A percentile compares a stretch with the other conserved stretches of the same genome.
Evolutionary conservation across 306 rosid species (phyloP).

Genomic region (Fragaria nilgerrensis): DNA sequence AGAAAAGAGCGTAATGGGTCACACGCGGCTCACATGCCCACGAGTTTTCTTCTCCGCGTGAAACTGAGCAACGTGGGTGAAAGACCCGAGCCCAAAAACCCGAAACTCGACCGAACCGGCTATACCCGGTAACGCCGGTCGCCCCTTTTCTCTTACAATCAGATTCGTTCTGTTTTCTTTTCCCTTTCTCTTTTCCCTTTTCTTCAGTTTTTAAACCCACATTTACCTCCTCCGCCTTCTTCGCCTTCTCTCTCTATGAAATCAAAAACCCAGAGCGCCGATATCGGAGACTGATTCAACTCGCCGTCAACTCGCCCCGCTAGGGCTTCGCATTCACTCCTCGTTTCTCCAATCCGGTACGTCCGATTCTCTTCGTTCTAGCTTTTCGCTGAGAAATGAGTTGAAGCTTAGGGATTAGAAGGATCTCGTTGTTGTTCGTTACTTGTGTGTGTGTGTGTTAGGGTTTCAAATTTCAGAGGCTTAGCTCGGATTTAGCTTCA

Average conservation of each 20-base stretch:
- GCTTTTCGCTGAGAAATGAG: background rate
- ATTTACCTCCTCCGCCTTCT: background rate
- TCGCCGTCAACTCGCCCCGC: conserved; percentile 27
- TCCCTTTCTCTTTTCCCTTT: background rate
- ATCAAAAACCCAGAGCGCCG: background rate
- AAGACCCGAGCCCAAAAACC: background rate
- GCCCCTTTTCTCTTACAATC: background rate
- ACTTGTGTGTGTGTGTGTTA: background rate
- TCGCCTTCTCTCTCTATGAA: background rate
- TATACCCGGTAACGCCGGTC: conserved; percentile 40
- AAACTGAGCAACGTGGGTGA: background rate
- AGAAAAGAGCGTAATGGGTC: background rate
- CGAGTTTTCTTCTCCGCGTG: conserved; percentile 33
- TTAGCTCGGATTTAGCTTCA: background rate
- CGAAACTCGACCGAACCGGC: conserved; percentile 25
- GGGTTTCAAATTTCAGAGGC: background rate
- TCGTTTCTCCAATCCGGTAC: conserved; percentile 25
- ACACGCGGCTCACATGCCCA: background rate
- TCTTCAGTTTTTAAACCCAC: background rate
- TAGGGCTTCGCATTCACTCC: conserved; percentile 25
- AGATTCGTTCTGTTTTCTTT: background rate
- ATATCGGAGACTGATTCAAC: conserved; percentile 31
- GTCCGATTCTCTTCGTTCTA: background rate
- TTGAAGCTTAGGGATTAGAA: background rate
- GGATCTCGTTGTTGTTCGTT: background rate